These are phyloP conservation scores for Lactarius sp. DNA, from an alignment of 768 basidiomycete species.

Conservation along the genomic window DNA sequence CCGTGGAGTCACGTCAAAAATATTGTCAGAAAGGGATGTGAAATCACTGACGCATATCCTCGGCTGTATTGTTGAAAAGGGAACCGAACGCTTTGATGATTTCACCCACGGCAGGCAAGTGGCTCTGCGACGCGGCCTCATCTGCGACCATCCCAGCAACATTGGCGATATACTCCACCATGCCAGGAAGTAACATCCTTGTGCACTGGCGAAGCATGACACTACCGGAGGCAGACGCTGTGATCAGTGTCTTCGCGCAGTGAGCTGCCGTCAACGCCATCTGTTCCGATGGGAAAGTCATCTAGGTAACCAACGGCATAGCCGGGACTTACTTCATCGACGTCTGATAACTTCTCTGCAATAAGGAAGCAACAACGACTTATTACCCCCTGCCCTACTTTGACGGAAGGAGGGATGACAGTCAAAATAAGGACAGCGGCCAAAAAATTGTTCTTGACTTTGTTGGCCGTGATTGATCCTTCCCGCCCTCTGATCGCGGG, in stretches of 20 bases:
- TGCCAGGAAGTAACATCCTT: slow-evolving; percentile 66
- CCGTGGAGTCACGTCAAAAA: not conserved
- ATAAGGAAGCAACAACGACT: slow-evolving; percentile 86
- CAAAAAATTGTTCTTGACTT: slow-evolving; percentile 87
- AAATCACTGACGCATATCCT: slow-evolving; percentile 23
- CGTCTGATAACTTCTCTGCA: slow-evolving; percentile 69
- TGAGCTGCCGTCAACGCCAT: slow-evolving; percentile 81
- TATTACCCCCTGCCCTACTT: slow-evolving; percentile 66
- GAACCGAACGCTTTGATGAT: slow-evolving; percentile 70
- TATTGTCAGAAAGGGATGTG: not conserved
- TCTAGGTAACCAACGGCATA: not conserved
- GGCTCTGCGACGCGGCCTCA: slow-evolving; percentile 48
- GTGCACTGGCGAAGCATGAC: slow-evolving; percentile 66
- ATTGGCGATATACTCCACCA: slow-evolving; percentile 76
- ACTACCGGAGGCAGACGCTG: slow-evolving; percentile 63
- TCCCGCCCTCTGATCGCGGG: slow-evolving; percentile 59
- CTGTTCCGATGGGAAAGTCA: slow-evolving; percentile 37
- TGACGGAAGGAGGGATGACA: slow-evolving; percentile 58
- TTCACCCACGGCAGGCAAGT: slow-evolving; percentile 64
- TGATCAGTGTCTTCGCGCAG: slow-evolving; percentile 79
- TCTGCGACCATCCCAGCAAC: slow-evolving; percentile 60
- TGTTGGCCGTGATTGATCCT: slow-evolving; percentile 69
- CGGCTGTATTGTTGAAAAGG: slow-evolving; percentile 20
- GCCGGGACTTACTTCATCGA: slow-evolving; percentile 51
- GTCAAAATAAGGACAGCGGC: slow-evolving; percentile 84